Percentiles rank a stretch among this genome's conserved stretches.
phyloP scores from a whole-genome alignment of 2,329 filamentous ascomycete species.

The Phyllosticta ampelicida region DNA sequence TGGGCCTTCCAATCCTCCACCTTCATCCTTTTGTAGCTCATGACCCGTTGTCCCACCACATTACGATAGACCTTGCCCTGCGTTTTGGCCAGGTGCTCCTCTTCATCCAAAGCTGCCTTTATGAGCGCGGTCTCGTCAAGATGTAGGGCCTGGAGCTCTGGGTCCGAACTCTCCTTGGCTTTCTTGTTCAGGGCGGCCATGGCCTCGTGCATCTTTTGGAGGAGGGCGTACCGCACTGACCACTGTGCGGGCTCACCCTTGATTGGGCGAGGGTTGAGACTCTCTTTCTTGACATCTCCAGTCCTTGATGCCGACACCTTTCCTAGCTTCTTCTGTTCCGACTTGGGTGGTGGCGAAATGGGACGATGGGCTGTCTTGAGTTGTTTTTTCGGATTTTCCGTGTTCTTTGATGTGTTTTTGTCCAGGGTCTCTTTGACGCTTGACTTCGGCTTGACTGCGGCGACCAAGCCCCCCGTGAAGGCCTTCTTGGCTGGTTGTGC shows the following conservation, averaged over 20 bases:
- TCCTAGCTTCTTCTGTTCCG: conserved; percentile 10
- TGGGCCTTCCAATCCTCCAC: conserved; percentile 60
- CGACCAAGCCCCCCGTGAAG: conserved; percentile 19
- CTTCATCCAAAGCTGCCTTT: conserved; percentile 60
- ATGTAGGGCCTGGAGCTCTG: conserved; percentile 43
- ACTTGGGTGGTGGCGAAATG: conserved; percentile 1
- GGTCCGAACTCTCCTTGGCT: conserved; percentile 42
- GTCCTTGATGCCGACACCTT: neutral
- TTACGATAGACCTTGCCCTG: conserved; percentile 67
- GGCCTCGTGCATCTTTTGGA: conserved; percentile 55
- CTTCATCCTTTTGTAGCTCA: conserved; percentile 65
- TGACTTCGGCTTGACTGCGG: neutral
- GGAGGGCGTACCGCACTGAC: conserved; percentile 22
- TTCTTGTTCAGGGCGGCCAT: conserved; percentile 57
- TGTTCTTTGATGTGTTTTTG: neutral
- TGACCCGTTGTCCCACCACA: conserved; percentile 70
- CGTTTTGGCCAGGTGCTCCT: conserved; percentile 61
- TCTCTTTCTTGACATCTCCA: conserved; percentile 26
- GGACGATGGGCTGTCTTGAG: conserved; percentile 19
- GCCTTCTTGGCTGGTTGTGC: conserved; percentile 8
- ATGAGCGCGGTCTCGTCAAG: conserved; percentile 58
- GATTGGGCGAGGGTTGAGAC: conserved; percentile 57
- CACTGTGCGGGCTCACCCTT: conserved; percentile 36
- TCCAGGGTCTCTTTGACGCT: neutral
- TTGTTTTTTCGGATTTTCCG: neutral